Percentiles rank a stretch among this genome's conserved stretches.
phyloP scores from a whole-genome alignment of 306 rosid genomes.

The Mimosa pudica region DNA sequence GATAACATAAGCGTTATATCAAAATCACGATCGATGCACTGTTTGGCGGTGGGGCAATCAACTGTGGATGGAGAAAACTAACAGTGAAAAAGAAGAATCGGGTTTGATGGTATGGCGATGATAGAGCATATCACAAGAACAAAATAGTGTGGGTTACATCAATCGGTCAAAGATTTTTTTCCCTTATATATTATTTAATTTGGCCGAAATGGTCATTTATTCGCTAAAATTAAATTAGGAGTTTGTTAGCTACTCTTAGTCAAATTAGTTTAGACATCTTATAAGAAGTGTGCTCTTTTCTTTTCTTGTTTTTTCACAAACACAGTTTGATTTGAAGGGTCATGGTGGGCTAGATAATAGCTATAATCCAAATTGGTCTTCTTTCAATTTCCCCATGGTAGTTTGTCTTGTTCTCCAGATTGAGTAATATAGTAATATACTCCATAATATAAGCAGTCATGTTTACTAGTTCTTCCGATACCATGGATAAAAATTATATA shows the following conservation, averaged over 20 bases:
- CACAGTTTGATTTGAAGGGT: neutral
- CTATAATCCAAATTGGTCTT: neutral
- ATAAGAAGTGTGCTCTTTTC: neutral
- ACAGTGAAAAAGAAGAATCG: neutral
- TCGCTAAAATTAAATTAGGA: neutral
- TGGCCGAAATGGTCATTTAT: neutral
- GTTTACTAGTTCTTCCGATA: no score
- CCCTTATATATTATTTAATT: neutral
- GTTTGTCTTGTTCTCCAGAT: neutral
- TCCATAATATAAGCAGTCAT: no score
- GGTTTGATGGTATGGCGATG: neutral
- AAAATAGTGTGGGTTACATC: neutral
- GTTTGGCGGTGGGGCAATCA: neutral
- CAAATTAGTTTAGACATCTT: neutral
- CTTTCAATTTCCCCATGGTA: no score
- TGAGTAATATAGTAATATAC: neutral
- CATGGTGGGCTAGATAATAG: neutral
- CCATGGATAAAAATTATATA: no score
- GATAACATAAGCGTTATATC: neutral
- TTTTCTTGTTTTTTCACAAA: neutral
- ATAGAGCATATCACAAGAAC: neutral
- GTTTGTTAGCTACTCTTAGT: neutral
- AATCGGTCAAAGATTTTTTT: neutral
- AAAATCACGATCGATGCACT: neutral
- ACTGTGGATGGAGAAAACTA: neutral